These are phyloP conservation scores for Sugiyamaella chiloensis DNA, from an alignment of 805 yeast species.

Conservation along the genomic window DNA sequence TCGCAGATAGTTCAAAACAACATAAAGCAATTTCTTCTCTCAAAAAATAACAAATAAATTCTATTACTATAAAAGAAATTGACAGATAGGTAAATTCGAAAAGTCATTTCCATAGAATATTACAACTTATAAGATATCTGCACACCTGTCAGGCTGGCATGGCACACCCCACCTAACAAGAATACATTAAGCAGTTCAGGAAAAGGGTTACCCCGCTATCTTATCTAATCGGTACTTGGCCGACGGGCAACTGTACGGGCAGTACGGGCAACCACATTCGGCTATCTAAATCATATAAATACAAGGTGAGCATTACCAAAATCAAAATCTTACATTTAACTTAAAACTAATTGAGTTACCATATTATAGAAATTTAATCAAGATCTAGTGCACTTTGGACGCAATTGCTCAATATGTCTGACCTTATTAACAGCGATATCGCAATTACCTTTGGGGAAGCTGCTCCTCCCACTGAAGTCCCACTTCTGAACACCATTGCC, in stretches of 20 bases:
- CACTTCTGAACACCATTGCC: slow-evolving; percentile 6
- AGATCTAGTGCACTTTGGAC: not conserved
- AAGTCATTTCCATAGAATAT: not conserved
- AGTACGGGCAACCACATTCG: too few relatives aligned
- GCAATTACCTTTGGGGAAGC: not conserved
- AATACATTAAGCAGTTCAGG: not conserved
- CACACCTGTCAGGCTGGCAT: not conserved
- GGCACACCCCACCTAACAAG: not conserved
- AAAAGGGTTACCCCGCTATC: not conserved
- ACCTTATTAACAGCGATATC: not conserved
- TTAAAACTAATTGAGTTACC: too few relatives aligned
- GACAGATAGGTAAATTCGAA: not conserved
- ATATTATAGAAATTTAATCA: not conserved
- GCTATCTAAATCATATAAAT: too few relatives aligned
- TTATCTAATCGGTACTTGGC: too few relatives aligned
- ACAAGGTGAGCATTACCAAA: not conserved
- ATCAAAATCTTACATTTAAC: too few relatives aligned
- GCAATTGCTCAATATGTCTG: not conserved
- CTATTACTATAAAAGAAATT: too few relatives aligned
- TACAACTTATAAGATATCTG: not conserved
- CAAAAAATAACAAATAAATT: not conserved
- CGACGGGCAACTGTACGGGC: not conserved
- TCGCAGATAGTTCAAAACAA: too few relatives aligned
- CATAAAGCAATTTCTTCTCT: too few relatives aligned
- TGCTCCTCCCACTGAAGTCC: not conserved